phyloP scores from a whole-genome alignment of 176 grass and related monocot species.

The Aegilops bicornis region DNA sequence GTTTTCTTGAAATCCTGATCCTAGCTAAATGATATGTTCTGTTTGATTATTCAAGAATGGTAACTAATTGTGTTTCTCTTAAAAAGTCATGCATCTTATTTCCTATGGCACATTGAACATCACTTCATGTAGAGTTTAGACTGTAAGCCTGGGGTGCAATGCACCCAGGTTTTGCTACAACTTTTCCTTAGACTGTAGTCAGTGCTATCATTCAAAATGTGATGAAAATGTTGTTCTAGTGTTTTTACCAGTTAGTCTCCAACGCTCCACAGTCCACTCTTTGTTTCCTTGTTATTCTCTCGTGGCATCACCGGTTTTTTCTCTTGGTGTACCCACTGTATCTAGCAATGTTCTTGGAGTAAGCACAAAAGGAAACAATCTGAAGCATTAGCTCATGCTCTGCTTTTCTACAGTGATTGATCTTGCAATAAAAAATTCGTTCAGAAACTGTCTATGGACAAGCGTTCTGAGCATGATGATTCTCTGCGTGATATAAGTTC shows the following conservation, averaged over 20 bases:
- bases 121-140: neutral
- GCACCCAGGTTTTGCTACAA: neutral
- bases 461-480: neutral
- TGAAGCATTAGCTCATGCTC: neutral
- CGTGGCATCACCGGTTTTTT: neutral
- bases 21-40: slow-evolving; percentile 3
- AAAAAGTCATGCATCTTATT: neutral
- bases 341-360: neutral
- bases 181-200: neutral
- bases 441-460: neutral
- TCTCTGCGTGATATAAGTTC: neutral
- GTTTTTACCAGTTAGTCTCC: neutral
- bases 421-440: slow-evolving; percentile 5
- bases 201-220: neutral
- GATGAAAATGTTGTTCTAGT: neutral
- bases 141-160: neutral
- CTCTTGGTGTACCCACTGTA: neutral
- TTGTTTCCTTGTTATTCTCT: neutral
- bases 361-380: neutral
- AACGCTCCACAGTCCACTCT: neutral
- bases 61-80: slow-evolving; percentile 2
- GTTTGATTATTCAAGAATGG: slow-evolving; percentile 3
- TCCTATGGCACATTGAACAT: neutral
- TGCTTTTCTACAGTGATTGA: slow-evolving; percentile 25
- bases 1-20: neutral